Conservation (phyloP, 176 grass and related monocot species). For the Saccharum spontaneum region DNA sequence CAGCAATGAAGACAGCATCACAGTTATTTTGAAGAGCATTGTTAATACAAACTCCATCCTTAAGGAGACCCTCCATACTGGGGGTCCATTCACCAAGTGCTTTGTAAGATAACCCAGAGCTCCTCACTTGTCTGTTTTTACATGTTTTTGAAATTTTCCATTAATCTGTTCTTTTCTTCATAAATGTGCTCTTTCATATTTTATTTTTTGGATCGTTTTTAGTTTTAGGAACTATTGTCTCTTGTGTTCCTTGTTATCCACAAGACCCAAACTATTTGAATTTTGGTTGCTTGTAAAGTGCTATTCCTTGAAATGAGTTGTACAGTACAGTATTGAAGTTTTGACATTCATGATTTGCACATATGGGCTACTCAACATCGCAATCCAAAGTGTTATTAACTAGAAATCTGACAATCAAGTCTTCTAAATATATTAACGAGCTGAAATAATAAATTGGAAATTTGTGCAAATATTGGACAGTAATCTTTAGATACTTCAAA, state of each 20-base stretch:
- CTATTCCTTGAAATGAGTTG: background rate
- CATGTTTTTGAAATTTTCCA: conserved; percentile 1
- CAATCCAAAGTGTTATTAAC: conserved; percentile 1
- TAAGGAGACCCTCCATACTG: conserved; percentile 76
- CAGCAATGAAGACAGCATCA: conserved; percentile 95
- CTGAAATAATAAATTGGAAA: background rate
- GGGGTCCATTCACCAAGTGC: conserved; percentile 51
- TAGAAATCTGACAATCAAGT: background rate
- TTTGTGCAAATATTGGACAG: background rate
- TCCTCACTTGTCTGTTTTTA: conserved; percentile 12
- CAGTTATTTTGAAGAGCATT: conserved; percentile 78
- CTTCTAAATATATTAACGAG: conserved; percentile 8
- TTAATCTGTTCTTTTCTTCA: background rate
- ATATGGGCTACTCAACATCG: conserved; percentile 4
- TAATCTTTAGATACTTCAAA: background rate
- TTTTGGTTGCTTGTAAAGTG: conserved; percentile 13
- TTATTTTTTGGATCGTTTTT: background rate
- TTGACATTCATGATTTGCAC: background rate
- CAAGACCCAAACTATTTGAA: background rate
- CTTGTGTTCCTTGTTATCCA: conserved; percentile 3
- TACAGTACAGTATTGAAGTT: background rate
- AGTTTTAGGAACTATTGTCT: background rate
- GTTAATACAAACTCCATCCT: conserved; percentile 76
- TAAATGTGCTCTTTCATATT: background rate
- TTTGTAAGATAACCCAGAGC: conserved; percentile 56